phyloP scores from a whole-genome alignment of 768 basidiomycete genomes.

The Pleurotus cornucopiae region DNA sequence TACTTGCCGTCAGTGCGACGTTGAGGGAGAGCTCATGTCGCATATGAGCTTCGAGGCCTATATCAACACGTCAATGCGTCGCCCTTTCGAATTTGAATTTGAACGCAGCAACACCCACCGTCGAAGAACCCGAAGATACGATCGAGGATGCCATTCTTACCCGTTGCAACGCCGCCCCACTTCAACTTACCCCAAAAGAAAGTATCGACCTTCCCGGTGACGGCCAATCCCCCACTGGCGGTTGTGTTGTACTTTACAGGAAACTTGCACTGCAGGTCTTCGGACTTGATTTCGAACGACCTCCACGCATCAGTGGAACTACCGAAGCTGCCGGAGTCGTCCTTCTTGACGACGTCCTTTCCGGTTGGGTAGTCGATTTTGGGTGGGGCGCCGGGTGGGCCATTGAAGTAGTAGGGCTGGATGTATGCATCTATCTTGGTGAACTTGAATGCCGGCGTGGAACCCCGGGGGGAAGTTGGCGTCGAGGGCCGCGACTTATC shows the following conservation, averaged over 20 bases:
- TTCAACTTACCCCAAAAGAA: conserved; percentile 1
- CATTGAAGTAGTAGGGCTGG: neutral
- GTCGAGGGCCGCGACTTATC: neutral
- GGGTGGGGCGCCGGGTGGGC: neutral
- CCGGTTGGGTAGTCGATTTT: neutral
- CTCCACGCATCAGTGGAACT: neutral
- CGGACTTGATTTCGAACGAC: conserved; percentile 1
- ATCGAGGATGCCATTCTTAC: neutral
- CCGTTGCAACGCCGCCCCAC: neutral
- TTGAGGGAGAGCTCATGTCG: conserved; percentile 1
- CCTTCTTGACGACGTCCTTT: neutral
- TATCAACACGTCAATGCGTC: neutral
- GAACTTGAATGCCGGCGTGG: neutral
- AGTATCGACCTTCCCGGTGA: conserved; percentile 1
- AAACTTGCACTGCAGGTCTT: neutral
- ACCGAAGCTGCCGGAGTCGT: neutral
- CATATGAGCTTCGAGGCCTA: conserved; percentile 2
- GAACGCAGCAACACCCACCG: neutral
- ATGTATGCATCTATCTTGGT: neutral
- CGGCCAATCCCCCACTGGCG: neutral
- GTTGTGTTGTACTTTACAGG: neutral
- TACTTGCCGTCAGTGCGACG: neutral
- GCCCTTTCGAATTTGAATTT: neutral
- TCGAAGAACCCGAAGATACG: neutral
- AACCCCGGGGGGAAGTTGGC: neutral